Percentiles rank a stretch among this genome's conserved stretches.
Evolutionary conservation across 805 yeast genomes (phyloP).

Genomic region (Candida pini): DNA sequence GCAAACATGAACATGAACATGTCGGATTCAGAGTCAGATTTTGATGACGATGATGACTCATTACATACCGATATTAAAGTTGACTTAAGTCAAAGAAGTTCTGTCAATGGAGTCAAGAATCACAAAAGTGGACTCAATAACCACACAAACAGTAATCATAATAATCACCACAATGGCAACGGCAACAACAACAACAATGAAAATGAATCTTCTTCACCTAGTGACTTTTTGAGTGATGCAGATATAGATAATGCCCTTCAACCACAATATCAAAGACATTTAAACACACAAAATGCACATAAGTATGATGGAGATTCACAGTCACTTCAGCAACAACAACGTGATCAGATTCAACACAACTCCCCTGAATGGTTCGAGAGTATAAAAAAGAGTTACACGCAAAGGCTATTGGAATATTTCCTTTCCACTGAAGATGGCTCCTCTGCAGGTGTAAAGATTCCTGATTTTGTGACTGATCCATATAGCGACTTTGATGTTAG

Average conservation of each 20-base stretch:
- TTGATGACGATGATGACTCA: constrained; percentile 15
- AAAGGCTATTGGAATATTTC: constrained; percentile 46
- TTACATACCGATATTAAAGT: constrained; percentile 9
- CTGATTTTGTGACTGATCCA: constrained; percentile 59
- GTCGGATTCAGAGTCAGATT: constrained; percentile 8
- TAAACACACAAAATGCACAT: background rate
- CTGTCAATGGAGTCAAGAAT: background rate
- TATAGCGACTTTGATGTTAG: constrained; percentile 63
- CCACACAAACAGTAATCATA: no score
- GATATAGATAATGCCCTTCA: constrained; percentile 40
- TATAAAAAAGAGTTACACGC: constrained; percentile 36
- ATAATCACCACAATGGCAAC: no score
- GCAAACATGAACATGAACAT: constrained; percentile 1
- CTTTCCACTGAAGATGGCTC: constrained; percentile 50
- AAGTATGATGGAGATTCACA: constrained; percentile 3
- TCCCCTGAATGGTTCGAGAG: constrained; percentile 8
- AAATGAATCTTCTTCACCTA: constrained; percentile 40
- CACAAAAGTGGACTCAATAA: no score
- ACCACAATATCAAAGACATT: background rate
- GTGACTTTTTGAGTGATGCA: constrained; percentile 49
- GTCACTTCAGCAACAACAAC: constrained; percentile 1
- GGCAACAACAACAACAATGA: no score
- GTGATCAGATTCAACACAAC: constrained; percentile 1
- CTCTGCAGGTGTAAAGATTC: constrained; percentile 34
- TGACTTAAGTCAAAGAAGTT: constrained; percentile 4